phyloP scores from a whole-genome alignment of 179 eudicot species.

The Beta corolliflora region DNA sequence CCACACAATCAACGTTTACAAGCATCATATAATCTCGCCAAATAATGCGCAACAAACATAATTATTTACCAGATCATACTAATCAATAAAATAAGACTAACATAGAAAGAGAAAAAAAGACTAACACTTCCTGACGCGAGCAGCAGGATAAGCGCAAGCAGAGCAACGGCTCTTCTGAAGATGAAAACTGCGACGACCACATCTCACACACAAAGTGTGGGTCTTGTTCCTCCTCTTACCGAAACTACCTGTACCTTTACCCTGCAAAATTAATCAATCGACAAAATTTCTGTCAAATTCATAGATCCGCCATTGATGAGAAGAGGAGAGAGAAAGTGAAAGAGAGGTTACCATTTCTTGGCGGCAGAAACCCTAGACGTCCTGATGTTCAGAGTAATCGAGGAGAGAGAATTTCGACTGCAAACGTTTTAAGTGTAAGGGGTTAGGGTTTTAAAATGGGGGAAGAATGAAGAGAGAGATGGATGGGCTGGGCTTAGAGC shows the following conservation, averaged over 20 bases:
- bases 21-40: too few relatives aligned
- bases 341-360: conserved; percentile 1
- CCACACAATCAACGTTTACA: too few relatives aligned
- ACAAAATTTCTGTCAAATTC: not conserved
- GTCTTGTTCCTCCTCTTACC: conserved; percentile 98
- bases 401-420: not conserved
- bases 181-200: conserved; percentile 86
- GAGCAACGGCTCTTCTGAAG: conserved; percentile 85
- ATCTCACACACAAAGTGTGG: conserved; percentile 83
- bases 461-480: too few relatives aligned
- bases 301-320: conserved; percentile 15
- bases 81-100: not conserved
- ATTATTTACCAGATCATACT: too few relatives aligned
- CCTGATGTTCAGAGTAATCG: too few relatives aligned
- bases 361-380: conserved; percentile 12
- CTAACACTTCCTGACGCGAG: conserved; percentile 73
- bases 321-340: not conserved
- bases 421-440: too few relatives aligned
- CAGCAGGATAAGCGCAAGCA: conserved; percentile 80
- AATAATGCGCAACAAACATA: not conserved
- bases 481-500: too few relatives aligned
- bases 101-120: not conserved
- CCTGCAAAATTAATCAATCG: conserved; percentile 29
- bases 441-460: too few relatives aligned
- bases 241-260: conserved; percentile 89